Base-by-base conservation (phyloP, 139 green algal genomes). In the Ostreobium quekettii region DNA sequence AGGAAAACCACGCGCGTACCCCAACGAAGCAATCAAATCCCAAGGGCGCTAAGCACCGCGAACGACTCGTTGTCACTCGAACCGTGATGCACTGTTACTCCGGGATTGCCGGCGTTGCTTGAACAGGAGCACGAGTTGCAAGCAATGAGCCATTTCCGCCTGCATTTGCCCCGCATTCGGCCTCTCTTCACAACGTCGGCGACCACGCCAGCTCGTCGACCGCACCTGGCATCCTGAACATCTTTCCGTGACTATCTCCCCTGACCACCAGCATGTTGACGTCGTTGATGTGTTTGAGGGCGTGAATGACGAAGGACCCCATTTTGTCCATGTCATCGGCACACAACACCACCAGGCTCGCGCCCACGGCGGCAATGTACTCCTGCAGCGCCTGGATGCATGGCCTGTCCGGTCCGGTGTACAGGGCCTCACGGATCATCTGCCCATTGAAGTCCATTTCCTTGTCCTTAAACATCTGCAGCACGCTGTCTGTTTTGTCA, bases 291-390 rank as follows among this genome's bases (percentile, higher is more conserved):
- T 53, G 11, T 53, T 53, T 53, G 42, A 53, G 15, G 42, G 42
- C 42, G 42, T 53, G 42, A 26, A 11, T 53, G 42, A 53, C 42
- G 42, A 53, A 53, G 42, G 42, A 53, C 42, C 42, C 42, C 42
- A 53, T 53, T 19, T 19, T 11, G 19, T 11, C 19, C 11, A 53
- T 11, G 42, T 53, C 42, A 19, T 53, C 42, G 15, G 19, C 42
- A 19, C 42, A 11, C 42, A 53, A 19, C 15, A 53, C 19, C 42
- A 53, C 11, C 42, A 53, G 19, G 11, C 19, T 53, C 42, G 15
- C 42, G 19, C 19, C 19, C 15, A 53, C 42, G 11, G 42, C 19
- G 15, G 42, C 11, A 26, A 53, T 53, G 42, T 53, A 19, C 42
- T 53, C 15, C 42, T 19, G 11, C 42, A 53, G 19, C 42, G 42